Evolutionary conservation across 176 grass and related monocot genomes (phyloP).

Genomic region (sorghum (Sorghum bicolor)): DNA sequence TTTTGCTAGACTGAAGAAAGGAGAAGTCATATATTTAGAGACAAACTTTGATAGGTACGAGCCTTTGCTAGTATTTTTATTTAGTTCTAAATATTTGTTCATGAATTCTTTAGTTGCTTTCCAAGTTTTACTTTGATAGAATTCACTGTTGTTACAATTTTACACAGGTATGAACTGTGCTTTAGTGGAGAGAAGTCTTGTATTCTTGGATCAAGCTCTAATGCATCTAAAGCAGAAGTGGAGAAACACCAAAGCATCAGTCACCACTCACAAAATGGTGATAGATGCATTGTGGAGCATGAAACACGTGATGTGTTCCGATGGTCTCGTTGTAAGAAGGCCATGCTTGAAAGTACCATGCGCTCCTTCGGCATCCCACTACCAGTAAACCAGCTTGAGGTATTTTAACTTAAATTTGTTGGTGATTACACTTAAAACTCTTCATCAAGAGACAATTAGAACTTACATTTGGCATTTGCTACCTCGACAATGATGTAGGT

Average conservation of each 20-base stretch:
- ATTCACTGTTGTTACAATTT: slow-evolving; percentile 13
- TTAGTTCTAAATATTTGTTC: not conserved
- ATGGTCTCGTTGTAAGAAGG: slow-evolving; percentile 87
- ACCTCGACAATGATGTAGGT: slow-evolving; percentile 35
- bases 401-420: slow-evolving; percentile 20
- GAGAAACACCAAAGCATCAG: slow-evolving; percentile 61
- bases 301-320: slow-evolving; percentile 70
- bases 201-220: too few relatives aligned
- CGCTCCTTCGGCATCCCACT: slow-evolving; percentile 65
- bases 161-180: slow-evolving; percentile 86
- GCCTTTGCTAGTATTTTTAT: not conserved
- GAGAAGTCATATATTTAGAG: slow-evolving; percentile 92
- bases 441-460: too few relatives aligned
- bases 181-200: slow-evolving; percentile 65
- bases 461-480: not conserved
- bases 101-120: not conserved
- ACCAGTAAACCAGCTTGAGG: slow-evolving; percentile 78
- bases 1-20: slow-evolving; percentile 88
- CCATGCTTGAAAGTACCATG: slow-evolving; percentile 63
- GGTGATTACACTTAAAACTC: not conserved
- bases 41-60: slow-evolving; percentile 80
- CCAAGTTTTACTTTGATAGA: not conserved
- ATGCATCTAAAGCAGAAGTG: slow-evolving; percentile 35
- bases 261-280: slow-evolving; percentile 70
- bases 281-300: slow-evolving; percentile 50